Conservation (phyloP, 768 basidiomycete species). For the Kwoniella heveanensis region DNA sequence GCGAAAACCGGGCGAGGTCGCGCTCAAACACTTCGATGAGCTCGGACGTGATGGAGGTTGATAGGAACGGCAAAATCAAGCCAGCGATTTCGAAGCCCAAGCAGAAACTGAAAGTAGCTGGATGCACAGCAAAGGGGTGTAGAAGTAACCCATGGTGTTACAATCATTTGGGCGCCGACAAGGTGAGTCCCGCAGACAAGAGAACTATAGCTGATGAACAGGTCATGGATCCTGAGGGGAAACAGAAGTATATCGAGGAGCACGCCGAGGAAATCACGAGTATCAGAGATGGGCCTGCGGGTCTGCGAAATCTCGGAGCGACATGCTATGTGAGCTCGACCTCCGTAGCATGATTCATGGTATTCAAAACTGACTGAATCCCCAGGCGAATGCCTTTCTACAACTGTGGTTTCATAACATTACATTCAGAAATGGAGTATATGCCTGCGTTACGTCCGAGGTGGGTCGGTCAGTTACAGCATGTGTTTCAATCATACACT, state of each 20-base stretch:
- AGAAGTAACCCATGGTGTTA: constrained; percentile 79
- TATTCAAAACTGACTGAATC: not conserved
- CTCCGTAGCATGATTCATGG: no score
- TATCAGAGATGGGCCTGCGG: constrained; percentile 34
- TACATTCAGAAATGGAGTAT: constrained; percentile 79
- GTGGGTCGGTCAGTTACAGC: constrained; percentile 60
- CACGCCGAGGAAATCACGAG: constrained; percentile 56
- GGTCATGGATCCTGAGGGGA: constrained; percentile 27
- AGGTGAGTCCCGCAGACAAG: constrained; percentile 63
- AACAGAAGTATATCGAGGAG: constrained; percentile 58
- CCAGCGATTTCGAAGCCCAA: not conserved
- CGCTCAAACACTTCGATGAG: not conserved
- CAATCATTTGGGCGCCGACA: constrained; percentile 81
- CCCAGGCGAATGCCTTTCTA: constrained; percentile 81
- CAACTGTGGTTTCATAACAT: constrained; percentile 93
- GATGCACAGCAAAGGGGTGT: constrained; percentile 59
- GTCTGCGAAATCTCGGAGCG: constrained; percentile 74
- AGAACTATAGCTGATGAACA: not conserved
- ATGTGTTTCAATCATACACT: constrained; percentile 65
- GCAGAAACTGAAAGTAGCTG: not conserved
- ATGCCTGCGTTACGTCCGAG: constrained; percentile 68
- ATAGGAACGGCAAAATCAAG: constrained; percentile 12
- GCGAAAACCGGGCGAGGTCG: not conserved
- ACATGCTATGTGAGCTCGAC: constrained; percentile 70
- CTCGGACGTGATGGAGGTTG: constrained; percentile 2